Base-by-base conservation (phyloP, 2,329 filamentous ascomycete species). In the Penicillium verrucosum region DNA sequence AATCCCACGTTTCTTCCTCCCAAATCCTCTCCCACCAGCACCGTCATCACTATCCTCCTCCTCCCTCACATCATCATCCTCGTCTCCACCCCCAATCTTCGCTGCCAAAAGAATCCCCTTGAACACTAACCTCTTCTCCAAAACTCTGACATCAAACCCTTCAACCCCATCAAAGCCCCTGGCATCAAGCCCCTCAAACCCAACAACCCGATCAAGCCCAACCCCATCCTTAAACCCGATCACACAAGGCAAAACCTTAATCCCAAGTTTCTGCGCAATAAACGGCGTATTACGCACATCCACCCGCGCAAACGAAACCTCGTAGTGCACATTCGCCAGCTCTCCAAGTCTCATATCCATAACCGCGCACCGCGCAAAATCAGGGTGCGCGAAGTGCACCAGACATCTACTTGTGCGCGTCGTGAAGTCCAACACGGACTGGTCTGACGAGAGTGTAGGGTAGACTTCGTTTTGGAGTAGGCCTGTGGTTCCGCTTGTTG, bases 381-480 rank as follows among this genome's bases (percentile, higher is more conserved):
- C 85, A 3, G 83, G 78, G 66, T 87, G 85, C 69, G 81, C 84
- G 70, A 87, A 87, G 68, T 87, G 85, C 25, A 87, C 81, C 1
- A 87, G 77, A 63, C 81, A 85, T 27, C 80, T 73, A 58, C 82
- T 79, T 12, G 80, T 80, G 46, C 78, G 77, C 8, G 84, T 87
- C 9, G 84, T 86, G 60, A 85, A 82, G 60, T 83, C 79, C 68
- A 87, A 79, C 41, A 86, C 70, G 12, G 76, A 69, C 68, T 85
- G 83, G 67, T 87, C 85, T 58, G 79, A 79, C 50, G 64, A 58
- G 5, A 79, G 63, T 1, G 75, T 75, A 1, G 73, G 73, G 62
- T 76, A 76, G 45, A 67, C 62, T 42, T 65, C 63, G 54, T 69
- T 61, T 46, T 65, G 61, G 47, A 67, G 46, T 56, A 69, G 41